Conservation (phyloP, 1,284 basidiomycete species). For the Ustilago nuda region DNA sequence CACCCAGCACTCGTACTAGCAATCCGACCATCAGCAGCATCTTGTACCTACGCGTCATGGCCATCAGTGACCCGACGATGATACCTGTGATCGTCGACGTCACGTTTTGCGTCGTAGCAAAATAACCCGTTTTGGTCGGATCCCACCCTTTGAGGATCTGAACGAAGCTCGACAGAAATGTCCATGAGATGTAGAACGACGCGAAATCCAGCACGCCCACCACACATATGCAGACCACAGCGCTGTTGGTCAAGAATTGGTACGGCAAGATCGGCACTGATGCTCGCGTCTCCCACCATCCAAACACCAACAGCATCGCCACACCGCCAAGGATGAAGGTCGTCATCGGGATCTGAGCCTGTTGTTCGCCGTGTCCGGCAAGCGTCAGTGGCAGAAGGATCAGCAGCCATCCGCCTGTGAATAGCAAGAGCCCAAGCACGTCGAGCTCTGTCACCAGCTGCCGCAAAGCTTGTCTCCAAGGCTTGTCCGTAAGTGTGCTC, state of each 20-base stretch:
- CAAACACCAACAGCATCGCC: conserved; percentile 70
- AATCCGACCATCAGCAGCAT: conserved; percentile 77
- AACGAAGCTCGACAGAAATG: conserved; percentile 65
- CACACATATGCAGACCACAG: conserved; percentile 66
- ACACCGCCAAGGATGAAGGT: conserved; percentile 68
- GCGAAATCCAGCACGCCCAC: conserved; percentile 70
- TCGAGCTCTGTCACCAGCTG: conserved; percentile 74
- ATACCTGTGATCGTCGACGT: conserved; percentile 78
- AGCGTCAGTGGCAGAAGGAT: conserved; percentile 79
- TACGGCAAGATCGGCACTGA: conserved; percentile 71
- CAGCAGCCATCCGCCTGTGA: conserved; percentile 74
- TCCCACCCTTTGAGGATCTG: conserved; percentile 68
- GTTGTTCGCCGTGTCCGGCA: conserved; percentile 59
- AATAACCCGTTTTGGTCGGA: conserved; percentile 64
- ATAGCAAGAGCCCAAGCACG: conserved; percentile 77
- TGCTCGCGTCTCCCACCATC: conserved; percentile 71
- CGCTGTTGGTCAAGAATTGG: conserved; percentile 66
- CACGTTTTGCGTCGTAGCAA: conserved; percentile 72
- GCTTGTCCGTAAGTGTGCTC: conserved; percentile 38
- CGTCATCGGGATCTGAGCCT: conserved; percentile 29
- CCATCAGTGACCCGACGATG: conserved; percentile 75
- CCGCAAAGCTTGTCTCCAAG: conserved; percentile 38
- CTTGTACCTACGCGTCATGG: conserved; percentile 75
- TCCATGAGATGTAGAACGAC: conserved; percentile 70
- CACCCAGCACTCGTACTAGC: conserved; percentile 77